Percentiles rank a stretch among this genome's conserved stretches.
Evolutionary conservation across 148 eudicot genomes (phyloP).

Genomic region (Vaccinium macrocarpon): DNA sequence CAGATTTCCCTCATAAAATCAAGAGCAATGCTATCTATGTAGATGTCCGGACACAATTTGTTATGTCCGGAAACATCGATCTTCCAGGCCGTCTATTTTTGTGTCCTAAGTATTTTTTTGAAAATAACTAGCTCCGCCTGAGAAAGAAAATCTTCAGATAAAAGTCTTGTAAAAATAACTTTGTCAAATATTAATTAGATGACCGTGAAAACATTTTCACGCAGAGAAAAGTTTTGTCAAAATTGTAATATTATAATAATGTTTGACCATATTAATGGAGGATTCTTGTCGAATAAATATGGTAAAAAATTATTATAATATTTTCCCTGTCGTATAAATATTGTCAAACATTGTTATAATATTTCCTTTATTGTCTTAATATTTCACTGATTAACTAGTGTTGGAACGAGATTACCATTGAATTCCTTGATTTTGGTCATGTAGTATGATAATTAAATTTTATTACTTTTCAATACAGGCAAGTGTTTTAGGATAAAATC

Average conservation of each 20-base stretch:
- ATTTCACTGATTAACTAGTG: neutral
- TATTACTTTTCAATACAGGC: neutral
- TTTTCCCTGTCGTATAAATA: too few species aligned
- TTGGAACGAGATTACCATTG: neutral
- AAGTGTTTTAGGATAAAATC: neutral
- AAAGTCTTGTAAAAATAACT: too few species aligned
- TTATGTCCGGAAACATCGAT: too few species aligned
- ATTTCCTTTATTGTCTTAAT: neutral
- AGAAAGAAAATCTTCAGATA: neutral
- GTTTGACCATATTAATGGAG: too few species aligned
- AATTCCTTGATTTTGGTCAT: neutral
- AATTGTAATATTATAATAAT: too few species aligned
- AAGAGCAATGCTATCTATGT: too few species aligned
- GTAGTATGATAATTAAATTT: neutral
- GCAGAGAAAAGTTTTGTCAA: neutral
- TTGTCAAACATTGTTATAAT: neutral
- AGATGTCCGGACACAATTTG: too few species aligned
- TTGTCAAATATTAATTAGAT: too few species aligned
- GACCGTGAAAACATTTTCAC: neutral
- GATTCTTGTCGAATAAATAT: neutral
- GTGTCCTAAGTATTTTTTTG: neutral
- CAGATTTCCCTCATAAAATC: neutral
- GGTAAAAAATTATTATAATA: neutral
- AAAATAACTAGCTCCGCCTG: neutral
- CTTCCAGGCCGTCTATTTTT: neutral